phyloP scores from a whole-genome alignment of 2,329 filamentous ascomycete species.

The Nigrograna mackinnonii region DNA sequence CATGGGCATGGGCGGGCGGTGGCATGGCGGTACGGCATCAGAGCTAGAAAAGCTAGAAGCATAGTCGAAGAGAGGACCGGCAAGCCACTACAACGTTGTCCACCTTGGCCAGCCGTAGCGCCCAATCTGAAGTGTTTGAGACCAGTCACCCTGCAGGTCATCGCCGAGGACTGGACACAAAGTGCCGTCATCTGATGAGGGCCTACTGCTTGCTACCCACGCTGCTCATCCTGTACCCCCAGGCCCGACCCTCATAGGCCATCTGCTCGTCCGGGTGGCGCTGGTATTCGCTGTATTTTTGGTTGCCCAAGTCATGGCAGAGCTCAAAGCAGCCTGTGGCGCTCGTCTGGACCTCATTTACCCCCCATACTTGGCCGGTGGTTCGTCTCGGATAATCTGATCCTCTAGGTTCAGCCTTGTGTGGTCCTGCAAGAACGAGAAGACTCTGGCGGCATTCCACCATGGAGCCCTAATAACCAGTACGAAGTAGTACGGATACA shows the following conservation, averaged over 20 bases:
- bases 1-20: background rate
- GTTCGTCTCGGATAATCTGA: conserved; percentile 1
- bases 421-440: background rate
- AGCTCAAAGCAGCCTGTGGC: conserved; percentile 1
- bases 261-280: background rate
- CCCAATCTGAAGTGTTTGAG: conserved; percentile 2
- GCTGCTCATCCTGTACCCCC: too few relatives aligned
- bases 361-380: background rate
- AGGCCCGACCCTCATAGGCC: background rate
- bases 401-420: conserved; percentile 6
- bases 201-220: too few relatives aligned
- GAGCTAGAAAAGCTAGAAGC: conserved; percentile 7
- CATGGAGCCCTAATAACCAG: too few relatives aligned
- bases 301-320: conserved; percentile 1
- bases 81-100: conserved; percentile 6
- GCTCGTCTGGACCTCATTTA: conserved; percentile 6
- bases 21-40: background rate
- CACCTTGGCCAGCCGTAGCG: conserved; percentile 3
- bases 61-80: conserved; percentile 1
- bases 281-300: background rate
- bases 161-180: background rate
- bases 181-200: background rate
- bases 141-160: background rate
- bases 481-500: too few relatives aligned
- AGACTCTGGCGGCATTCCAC: too few relatives aligned